Conservation (phyloP, 1,284 basidiomycete species). For the Puccinia triticina region DNA sequence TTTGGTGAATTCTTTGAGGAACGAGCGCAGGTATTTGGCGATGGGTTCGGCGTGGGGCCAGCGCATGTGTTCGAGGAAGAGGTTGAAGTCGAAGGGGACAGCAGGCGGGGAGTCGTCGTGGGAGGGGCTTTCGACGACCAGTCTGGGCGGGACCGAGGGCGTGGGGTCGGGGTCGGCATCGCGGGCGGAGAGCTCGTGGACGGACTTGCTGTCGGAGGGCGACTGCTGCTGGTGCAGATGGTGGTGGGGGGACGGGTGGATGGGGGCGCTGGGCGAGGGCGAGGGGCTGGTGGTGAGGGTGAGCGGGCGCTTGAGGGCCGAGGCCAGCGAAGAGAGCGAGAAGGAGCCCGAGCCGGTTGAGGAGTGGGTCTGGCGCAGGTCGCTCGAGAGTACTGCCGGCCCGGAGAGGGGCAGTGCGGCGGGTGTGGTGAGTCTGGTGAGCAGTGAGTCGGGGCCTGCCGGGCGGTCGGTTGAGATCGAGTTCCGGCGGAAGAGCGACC, state of each 20-base stretch:
- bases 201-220: constrained; percentile 34
- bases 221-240: constrained; percentile 26
- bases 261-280: not conserved
- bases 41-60: constrained; percentile 76
- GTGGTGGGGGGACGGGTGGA: not conserved
- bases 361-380: not conserved
- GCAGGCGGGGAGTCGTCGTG: constrained; percentile 37
- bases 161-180: constrained; percentile 52
- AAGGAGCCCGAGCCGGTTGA: constrained; percentile 4
- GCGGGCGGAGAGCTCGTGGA: constrained; percentile 53
- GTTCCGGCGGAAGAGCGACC: constrained; percentile 32
- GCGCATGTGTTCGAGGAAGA: constrained; percentile 88
- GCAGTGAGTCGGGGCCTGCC: not conserved
- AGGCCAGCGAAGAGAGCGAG: not conserved
- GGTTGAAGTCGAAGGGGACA: constrained; percentile 74
- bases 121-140: constrained; percentile 10
- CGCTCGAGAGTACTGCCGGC: not conserved
- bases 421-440: not conserved
- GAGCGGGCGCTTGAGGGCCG: not conserved
- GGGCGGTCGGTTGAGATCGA: not conserved
- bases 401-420: not conserved
- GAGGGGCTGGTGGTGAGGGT: not conserved
- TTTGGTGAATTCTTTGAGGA: constrained; percentile 80
- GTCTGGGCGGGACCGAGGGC: not conserved
- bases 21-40: constrained; percentile 70